Evolutionary conservation across 768 basidiomycete species (phyloP), one percentile per base, ranked within the genome.

Genomic region (Phaeotremella skinneri): DNA sequence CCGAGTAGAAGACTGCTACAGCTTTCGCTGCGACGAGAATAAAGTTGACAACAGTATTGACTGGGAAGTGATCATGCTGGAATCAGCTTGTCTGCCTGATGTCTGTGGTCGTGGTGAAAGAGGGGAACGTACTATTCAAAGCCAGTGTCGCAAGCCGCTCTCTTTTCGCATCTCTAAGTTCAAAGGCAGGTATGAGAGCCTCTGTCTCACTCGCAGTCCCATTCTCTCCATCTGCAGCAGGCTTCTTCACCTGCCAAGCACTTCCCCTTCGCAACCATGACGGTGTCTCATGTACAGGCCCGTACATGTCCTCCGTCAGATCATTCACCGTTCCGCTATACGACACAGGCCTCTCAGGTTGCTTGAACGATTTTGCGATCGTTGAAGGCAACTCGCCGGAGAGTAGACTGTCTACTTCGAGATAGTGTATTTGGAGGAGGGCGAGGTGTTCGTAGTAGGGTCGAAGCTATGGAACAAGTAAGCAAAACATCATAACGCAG

Each of bases 1-100:
- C 68, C 16, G 79, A 79, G 39, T 77, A 70, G 23, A 79, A 64
- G 20, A 79, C 77, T n/a, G 78, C 78, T 13, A 75, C 56, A 9
- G 70, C 73, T 53, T 80, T 79, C 14, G 71, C 77, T 9, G 56
- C 67, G 11, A 79, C 74, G 7, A 80, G 71, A 17, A 78, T 7
- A 43, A 79, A 56, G 57, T 80, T 79, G 50, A 74, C 65, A 4
- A 63, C 52, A 7, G 74, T 74, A 52, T 77, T 77, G 41, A 76
- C 76, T 75, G 55, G 2, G 20, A 20, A 2, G 21, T 6, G 20
- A 32, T 50, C 34, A 25, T 37, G 34, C 48, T 3, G 6, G 25
- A 20, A 42, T 23, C 41, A 11, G 14, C 16, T 30, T 1, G 13
- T 13, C 6, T 20, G 20, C 3, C 21, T 39, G 43, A 60, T 21